A percentile compares a stretch with the other conserved stretches of the same genome.
These are phyloP conservation scores for Phytophthora niederhauseri DNA, from an alignment of 352 stramenopile genomes.

Conservation along the genomic window DNA sequence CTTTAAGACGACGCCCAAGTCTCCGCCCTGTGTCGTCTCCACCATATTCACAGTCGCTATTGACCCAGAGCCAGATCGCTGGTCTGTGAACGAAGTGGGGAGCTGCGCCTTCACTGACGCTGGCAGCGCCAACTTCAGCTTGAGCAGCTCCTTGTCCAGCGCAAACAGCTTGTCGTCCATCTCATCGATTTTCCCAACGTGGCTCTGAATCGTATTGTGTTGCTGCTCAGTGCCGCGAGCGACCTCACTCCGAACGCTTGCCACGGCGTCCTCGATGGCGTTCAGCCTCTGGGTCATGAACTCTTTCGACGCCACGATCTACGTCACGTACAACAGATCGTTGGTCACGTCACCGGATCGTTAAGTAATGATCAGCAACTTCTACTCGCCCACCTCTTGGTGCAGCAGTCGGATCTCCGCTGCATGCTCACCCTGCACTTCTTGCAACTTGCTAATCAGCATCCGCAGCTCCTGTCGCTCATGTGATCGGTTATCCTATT, in stretches of 20 bases:
- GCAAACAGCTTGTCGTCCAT: conserved; percentile 67
- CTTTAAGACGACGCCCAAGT: conserved; percentile 40
- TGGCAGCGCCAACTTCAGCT: conserved; percentile 61
- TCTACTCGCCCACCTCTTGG: conserved; percentile 36
- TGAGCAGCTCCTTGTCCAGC: conserved; percentile 73
- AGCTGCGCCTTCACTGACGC: conserved; percentile 48
- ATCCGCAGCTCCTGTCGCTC: conserved; percentile 48
- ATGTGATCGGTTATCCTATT: conserved; percentile 15
- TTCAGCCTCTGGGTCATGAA: conserved; percentile 49
- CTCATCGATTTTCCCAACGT: conserved; percentile 35
- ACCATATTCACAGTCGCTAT: conserved; percentile 6
- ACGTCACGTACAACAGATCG: background rate
- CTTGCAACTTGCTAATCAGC: conserved; percentile 47
- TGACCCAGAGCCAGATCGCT: background rate
- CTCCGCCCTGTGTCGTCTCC: conserved; percentile 18
- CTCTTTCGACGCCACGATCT: conserved; percentile 41
- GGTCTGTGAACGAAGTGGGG: conserved; percentile 21
- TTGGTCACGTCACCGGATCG: conserved; percentile 2
- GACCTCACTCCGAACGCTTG: conserved; percentile 46
- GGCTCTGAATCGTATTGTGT: conserved; percentile 25
- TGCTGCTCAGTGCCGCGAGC: conserved; percentile 40
- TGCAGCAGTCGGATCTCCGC: conserved; percentile 54
- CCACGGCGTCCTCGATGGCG: conserved; percentile 49
- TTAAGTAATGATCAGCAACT: background rate
- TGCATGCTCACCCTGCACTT: conserved; percentile 48